phyloP scores from a whole-genome alignment of 768 basidiomycete species.

The Cystoderma amianthinum region DNA sequence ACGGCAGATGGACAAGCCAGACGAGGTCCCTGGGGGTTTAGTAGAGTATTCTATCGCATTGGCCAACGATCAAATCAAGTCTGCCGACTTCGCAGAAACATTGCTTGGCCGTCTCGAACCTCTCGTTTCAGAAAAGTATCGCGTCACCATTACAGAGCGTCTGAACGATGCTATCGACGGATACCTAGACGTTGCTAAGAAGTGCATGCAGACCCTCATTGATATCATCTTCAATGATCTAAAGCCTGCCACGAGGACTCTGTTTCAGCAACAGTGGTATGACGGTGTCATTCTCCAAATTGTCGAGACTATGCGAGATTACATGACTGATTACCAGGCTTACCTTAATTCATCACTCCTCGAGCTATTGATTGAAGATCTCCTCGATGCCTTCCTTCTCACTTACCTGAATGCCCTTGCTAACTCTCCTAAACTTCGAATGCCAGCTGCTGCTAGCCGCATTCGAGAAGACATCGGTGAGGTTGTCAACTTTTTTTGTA shows the following conservation, averaged over 20 bases:
- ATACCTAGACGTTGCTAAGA: constrained; percentile 96
- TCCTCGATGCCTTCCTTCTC: constrained; percentile 86
- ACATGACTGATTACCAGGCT: constrained; percentile 90
- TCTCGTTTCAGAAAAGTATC: constrained; percentile 90
- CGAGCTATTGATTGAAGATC: constrained; percentile 88
- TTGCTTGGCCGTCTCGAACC: constrained; percentile 82
- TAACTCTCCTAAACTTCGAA: constrained; percentile 76
- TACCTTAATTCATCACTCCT: constrained; percentile 89
- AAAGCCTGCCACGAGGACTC: constrained; percentile 74
- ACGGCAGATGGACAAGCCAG: constrained; percentile 82
- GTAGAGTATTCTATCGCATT: constrained; percentile 96
- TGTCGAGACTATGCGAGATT: constrained; percentile 92
- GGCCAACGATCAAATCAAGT: constrained; percentile 96
- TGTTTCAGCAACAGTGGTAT: constrained; percentile 88
- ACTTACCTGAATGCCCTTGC: constrained; percentile 84
- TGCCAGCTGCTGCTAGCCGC: constrained; percentile 78
- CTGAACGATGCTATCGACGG: constrained; percentile 97
- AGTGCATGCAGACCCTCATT: constrained; percentile 91
- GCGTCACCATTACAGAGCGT: constrained; percentile 71
- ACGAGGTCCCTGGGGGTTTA: constrained; percentile 80
- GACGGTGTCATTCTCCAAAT: constrained; percentile 84
- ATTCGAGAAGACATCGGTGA: constrained; percentile 78
- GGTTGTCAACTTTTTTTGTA: constrained; percentile 75
- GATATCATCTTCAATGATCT: constrained; percentile 94
- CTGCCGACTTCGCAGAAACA: constrained; percentile 88